Evolutionary conservation across 108 stramenopile genomes (phyloP).

Genomic region (Skeletonema costatum): DNA sequence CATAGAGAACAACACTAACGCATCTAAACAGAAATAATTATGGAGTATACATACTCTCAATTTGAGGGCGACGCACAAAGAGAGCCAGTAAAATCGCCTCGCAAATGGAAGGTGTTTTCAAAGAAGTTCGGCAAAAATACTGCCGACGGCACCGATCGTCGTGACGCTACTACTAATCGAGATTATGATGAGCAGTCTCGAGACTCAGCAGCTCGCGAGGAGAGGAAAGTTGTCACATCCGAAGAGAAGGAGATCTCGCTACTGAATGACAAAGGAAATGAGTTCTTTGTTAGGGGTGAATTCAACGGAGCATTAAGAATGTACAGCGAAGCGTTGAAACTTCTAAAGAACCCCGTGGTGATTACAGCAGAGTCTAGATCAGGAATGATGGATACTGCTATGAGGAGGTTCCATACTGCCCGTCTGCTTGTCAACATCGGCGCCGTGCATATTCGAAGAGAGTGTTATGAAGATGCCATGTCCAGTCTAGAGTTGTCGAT

Average conservation of each 20-base stretch:
- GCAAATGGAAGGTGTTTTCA: neutral
- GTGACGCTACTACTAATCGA: constrained; percentile 22
- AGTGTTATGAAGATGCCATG: constrained; percentile 39
- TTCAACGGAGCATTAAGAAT: constrained; percentile 50
- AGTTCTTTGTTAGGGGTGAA: constrained; percentile 45
- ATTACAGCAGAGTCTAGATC: constrained; percentile 17
- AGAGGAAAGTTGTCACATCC: neutral
- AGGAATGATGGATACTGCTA: constrained; percentile 18
- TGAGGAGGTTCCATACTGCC: constrained; percentile 41
- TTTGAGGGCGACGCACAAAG: neutral
- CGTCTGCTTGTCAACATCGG: constrained; percentile 50
- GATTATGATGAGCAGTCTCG: constrained; percentile 7
- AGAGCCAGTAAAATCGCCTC: neutral
- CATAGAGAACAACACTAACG: no score
- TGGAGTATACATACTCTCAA: neutral
- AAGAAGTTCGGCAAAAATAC: neutral
- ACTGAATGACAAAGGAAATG: constrained; percentile 53
- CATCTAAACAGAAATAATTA: neutral
- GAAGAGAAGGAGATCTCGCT: constrained; percentile 38
- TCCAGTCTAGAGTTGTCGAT: constrained; percentile 35
- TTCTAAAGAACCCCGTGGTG: constrained; percentile 32
- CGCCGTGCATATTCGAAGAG: constrained; percentile 44
- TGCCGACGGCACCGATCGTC: neutral
- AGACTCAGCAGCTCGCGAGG: constrained; percentile 5
- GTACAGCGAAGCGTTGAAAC: constrained; percentile 55